Evolutionary conservation across 305 asterid genomes (phyloP), one percentile per base, ranked within the genome.

Genomic region (Fraxinus latifolia): DNA sequence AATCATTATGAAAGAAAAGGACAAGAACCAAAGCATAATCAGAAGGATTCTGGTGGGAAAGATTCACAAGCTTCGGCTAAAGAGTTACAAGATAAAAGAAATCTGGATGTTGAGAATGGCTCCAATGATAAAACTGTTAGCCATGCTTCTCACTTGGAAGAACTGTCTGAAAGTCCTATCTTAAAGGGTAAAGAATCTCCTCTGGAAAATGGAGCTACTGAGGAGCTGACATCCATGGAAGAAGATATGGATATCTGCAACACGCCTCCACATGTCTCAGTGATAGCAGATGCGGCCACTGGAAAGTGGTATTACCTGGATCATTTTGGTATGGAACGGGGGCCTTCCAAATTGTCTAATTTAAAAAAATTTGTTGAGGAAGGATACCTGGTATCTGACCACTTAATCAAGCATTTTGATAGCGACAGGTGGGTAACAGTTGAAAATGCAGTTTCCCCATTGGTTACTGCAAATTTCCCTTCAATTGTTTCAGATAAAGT

Each of bases 231-330:
- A 44, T 94, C 98, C 70, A 96, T 96, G 99, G 99, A 96, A 87
- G 99, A 95, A 86, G 99, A 96, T 87, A 96, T 96, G 99, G 99
- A 96, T 86, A 96, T 96, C 60, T 94, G 99, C 86, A 87, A 94
- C 85, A 96, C 99, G 32, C 99, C 99, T 0, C 99, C 99, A 27
- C 99, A 95, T 84, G 91, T 82, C 79, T 90, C 97, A 47, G 84
- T 83, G 70, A 89, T 85, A 82, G 85, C 87, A 55, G 90, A 90
- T 90, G 89, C 92, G 74, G 83, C 82, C 83, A 36, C 89, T 11
- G 99, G 98, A 19, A 96, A 96, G 85, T 96, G 99, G 98, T 90
- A 87, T 85, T 95, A 94, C 89, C 89, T 95, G 74, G 97, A 96
- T 86, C 91, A 90, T 76, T 85, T 82, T 76, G 99, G 99, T 65